Evolutionary conservation across 176 grass and related monocot genomes (phyloP).

Genomic region (Eleusine indica): DNA sequence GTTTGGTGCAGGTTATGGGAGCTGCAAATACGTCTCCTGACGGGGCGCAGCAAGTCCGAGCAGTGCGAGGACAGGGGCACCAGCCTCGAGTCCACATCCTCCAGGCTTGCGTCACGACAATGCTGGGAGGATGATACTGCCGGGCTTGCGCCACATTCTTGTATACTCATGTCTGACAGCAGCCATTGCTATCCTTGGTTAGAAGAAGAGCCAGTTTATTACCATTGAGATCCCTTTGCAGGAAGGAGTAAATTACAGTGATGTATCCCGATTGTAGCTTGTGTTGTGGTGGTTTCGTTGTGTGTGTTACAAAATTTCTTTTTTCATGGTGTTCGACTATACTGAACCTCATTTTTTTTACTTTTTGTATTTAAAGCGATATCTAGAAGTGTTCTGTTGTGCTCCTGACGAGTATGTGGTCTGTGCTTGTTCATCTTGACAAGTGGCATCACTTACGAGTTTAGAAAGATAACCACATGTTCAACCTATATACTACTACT

Average conservation of each 20-base stretch:
- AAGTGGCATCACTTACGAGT: too few species aligned
- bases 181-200: slow-evolving; percentile 31
- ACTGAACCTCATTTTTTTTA: too few species aligned
- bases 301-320: background rate
- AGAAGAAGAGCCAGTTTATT: background rate
- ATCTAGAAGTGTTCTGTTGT: too few species aligned
- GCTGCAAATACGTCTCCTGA: slow-evolving; percentile 57
- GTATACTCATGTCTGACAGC: slow-evolving; percentile 46
- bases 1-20: slow-evolving; percentile 47
- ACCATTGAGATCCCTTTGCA: background rate
- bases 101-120: slow-evolving; percentile 21
- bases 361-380: background rate
- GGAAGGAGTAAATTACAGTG: background rate
- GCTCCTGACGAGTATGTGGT: too few species aligned
- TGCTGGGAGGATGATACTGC: slow-evolving; percentile 31
- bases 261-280: slow-evolving; percentile 14
- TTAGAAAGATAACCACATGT: too few species aligned
- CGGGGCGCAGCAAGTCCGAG: slow-evolving; percentile 53
- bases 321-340: background rate
- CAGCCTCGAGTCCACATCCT: slow-evolving; percentile 44
- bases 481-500: too few species aligned
- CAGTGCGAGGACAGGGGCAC: slow-evolving; percentile 39
- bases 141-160: slow-evolving; percentile 51
- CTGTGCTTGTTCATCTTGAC: too few species aligned
- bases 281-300: background rate